Percentiles rank a stretch among this genome's conserved stretches.
phyloP scores from a whole-genome alignment of 192 early-diverging fungal genomes.

The Umbelopsis isabellina region DNA sequence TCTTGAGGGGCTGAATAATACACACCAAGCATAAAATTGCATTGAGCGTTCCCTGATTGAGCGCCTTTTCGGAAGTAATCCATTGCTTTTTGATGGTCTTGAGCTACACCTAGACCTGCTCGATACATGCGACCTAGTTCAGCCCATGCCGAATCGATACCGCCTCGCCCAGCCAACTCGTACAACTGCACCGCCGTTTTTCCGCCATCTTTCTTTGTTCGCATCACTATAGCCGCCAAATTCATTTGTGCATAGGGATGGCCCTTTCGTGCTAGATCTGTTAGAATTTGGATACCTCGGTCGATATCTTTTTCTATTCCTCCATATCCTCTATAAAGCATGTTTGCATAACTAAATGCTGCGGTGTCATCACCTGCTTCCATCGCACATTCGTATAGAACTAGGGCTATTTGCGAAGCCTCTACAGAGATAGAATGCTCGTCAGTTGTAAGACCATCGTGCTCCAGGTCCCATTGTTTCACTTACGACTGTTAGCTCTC shows the following conservation, averaged over 20 bases:
- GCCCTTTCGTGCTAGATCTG: constrained; percentile 46
- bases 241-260: constrained; percentile 50
- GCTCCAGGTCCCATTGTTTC: not conserved
- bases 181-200: constrained; percentile 48
- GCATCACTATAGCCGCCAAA: constrained; percentile 49
- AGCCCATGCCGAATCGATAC: constrained; percentile 40
- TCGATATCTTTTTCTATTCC: constrained; percentile 42
- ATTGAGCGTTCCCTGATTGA: constrained; percentile 34
- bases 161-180: constrained; percentile 42
- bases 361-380: constrained; percentile 45
- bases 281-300: constrained; percentile 42
- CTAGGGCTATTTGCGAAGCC: constrained; percentile 39
- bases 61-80: constrained; percentile 38
- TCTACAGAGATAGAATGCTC: not conserved
- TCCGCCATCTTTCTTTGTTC: constrained; percentile 41
- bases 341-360: constrained; percentile 49
- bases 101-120: constrained; percentile 39
- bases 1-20: constrained; percentile 28
- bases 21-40: constrained; percentile 45
- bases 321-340: constrained; percentile 49
- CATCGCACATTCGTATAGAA: constrained; percentile 44
- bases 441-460: not conserved
- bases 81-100: constrained; percentile 41
- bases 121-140: constrained; percentile 50
- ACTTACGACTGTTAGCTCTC: not conserved